Evolutionary conservation across 2,329 filamentous ascomycete species (phyloP).

Genomic region (Stachybotrys elegans): DNA sequence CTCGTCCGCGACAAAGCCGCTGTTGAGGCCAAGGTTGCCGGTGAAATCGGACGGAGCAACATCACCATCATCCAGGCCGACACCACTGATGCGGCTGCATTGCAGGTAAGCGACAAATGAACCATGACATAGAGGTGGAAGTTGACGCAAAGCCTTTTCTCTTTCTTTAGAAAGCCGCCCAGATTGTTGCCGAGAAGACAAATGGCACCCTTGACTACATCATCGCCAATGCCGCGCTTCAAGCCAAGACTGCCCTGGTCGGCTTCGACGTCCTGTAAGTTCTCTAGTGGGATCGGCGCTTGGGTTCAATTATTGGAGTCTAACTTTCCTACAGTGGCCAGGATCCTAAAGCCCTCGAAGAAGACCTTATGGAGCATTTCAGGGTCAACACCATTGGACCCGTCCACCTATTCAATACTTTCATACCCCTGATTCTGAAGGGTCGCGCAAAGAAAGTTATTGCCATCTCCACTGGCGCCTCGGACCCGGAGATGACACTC

Average conservation of each 20-base stretch:
- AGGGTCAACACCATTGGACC: constrained; percentile 44
- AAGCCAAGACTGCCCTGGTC: constrained; percentile 22
- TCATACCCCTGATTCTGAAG: constrained; percentile 45
- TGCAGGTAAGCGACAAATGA: constrained; percentile 33
- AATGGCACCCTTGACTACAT: constrained; percentile 41
- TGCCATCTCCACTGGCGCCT: constrained; percentile 38
- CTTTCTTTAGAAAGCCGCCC: constrained; percentile 1
- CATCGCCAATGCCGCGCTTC: constrained; percentile 42
- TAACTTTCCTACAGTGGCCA: background rate
- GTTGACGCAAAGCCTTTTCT: background rate
- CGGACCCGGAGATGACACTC: constrained; percentile 36
- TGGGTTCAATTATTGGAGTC: background rate
- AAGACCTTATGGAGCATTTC: constrained; percentile 16
- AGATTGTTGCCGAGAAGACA: constrained; percentile 22
- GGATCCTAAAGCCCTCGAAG: background rate
- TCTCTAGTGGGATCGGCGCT: background rate
- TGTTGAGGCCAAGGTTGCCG: constrained; percentile 36
- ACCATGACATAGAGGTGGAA: no score
- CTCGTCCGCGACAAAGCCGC: constrained; percentile 40
- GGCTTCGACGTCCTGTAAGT: constrained; percentile 20
- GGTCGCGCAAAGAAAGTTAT: constrained; percentile 48
- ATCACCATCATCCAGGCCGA: constrained; percentile 42
- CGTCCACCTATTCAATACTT: constrained; percentile 45
- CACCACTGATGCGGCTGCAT: constrained; percentile 29
- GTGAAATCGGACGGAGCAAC: constrained; percentile 35